Base-by-base conservation (phyloP, 2,329 filamentous ascomycete species). In the Aspergillus amoenus region DNA sequence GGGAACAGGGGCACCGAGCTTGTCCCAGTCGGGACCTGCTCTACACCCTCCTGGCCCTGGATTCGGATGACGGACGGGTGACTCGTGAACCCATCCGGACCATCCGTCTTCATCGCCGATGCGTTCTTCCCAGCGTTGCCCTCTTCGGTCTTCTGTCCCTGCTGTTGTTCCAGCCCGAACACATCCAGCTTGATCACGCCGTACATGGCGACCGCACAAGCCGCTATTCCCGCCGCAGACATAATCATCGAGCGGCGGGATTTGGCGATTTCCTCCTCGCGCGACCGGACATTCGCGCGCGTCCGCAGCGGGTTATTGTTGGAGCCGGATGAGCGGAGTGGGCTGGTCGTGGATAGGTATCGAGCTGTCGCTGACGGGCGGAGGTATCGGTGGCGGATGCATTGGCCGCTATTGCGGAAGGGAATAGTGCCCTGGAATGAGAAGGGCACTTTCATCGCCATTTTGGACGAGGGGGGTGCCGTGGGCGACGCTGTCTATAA, bases 21-120 rank as follows among this genome's bases (percentile, higher is more conserved):
- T 64, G 93, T 92, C 13, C 91, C 91, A 0, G 92, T 96, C 15
- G 88, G 83, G 0, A 96, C 87, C 43, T 94, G 79, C 69, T 94
- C 89, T 45, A 83, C 81, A 42, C 88, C 88, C 13, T 89, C 81
- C 17, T 78, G 64, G 77, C 80, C 68, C 76, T 77, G 62, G 9
- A 77, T 68, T 4, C 70, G 68, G 21, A 74, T 72, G 9, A 74
- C 60, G 0, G 72, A 71, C 0, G 71, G 65, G 15, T 68, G 66
- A 17, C 63, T 68, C 2, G 68, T 61, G 57, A 78, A 73, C 0
- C 75, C 75, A 2, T 66, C 49, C 0, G 77, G 76, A 1, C 75
- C 77, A 41, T 79, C 77, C 47, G 78, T 66, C 47, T 73, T 73
- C 40, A 75, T 70, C 6, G 66, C 61, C 15, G 67, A 63, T 13